Base-by-base conservation (phyloP, 1,284 basidiomycete genomes). In the Fomes fomentarius region DNA sequence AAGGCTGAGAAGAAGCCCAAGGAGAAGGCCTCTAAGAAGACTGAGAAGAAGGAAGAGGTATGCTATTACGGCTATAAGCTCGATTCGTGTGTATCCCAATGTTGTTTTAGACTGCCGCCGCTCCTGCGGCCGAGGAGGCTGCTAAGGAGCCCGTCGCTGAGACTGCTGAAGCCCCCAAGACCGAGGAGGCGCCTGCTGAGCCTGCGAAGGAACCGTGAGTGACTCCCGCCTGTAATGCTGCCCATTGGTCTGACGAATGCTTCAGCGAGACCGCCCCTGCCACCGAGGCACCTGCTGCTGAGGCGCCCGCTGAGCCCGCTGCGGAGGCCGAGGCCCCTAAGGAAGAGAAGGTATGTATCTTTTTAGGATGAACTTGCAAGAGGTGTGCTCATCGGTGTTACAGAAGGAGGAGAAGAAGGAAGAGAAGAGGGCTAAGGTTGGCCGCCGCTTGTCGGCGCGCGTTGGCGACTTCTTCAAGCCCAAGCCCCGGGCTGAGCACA, bases 381-480 rank as follows among this genome's bases (percentile, higher is more conserved):
- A 7, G 15, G 35, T 8, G 10, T 33, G 30, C 21, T 28, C 8
- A 34, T 19, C 19, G 3, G 37, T 6, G 15, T 21, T 25, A 35
- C n/a, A 75, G 66, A 66, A 70, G 46, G 71, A 65, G 51, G 78
- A 74, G 63, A 56, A 56, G 55, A 50, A 60, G 39, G 75, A 72
- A 44, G 37, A 69, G 59, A 75, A 80, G 70, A 69, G 71, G 24
- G 68, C 72, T 54, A 92, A 91, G 71, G 83, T 91, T 58, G 74
- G 81, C 54, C 89, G 90, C 60, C 89, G 91, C 60, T 74, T 93
- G 59, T 93, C 91, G 40, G 79, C 85, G 28, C 89, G 89, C 28
- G 84, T 93, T 30, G 80, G 80, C 50, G 87, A 87, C 54, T 80
- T 92, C 73, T 92, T 94, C 81, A 92, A 88, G 78, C 66, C 83